Evolutionary conservation across 495 filamentous ascomycete species (phyloP), one percentile per base, ranked within the genome.

Genomic region (Thermochaetoides thermophila): DNA sequence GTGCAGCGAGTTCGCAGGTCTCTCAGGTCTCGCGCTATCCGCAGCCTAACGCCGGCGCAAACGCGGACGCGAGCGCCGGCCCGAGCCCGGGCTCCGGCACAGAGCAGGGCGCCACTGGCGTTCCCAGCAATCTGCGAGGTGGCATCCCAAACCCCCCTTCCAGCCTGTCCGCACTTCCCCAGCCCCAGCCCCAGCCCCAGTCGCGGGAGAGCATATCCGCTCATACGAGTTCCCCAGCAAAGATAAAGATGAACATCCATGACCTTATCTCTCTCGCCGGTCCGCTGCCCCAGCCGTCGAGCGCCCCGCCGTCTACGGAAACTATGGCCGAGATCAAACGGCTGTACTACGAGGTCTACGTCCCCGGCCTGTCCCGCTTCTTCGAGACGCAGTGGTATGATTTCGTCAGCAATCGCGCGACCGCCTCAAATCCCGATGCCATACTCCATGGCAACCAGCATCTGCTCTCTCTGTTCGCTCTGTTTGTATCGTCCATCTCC

Each of bases 301-400:
- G 73, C 43, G 63, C 71, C 29, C 64, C 69, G 27, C 48, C 31
- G 23, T 42, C 75, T 22, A 52, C 66, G 17, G 61, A 64, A 1
- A 58, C 60, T 17, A 48, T 78, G 20, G 72, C 79, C 38, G 77
- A 92, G 52, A 74, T 85, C 34, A 70, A 72, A 36, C 71, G 71
- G 37, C 63, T 89, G 8, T 92, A 81, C 55, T 61, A 70, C 36
- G 74, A 76, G 28, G 73, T 81, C 31, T 94, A 89, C 50, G 73
- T 73, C 12, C 69, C 71, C 1, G 83, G 79, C 16, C 73, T 94
- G 22, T 73, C 82, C 44, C 71, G 70, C 34, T 76, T 92, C 38
- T 69, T 94, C 34, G 85, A 94, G 44, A 78, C 83, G n/a, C 65
- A 64, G 19, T 94, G 84, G 84, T 93, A 78, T 50, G 57, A 66